These are phyloP conservation scores for Magnolia kwangsiensis DNA, from an alignment of 164 flowering plant species.

Conservation along the genomic window DNA sequence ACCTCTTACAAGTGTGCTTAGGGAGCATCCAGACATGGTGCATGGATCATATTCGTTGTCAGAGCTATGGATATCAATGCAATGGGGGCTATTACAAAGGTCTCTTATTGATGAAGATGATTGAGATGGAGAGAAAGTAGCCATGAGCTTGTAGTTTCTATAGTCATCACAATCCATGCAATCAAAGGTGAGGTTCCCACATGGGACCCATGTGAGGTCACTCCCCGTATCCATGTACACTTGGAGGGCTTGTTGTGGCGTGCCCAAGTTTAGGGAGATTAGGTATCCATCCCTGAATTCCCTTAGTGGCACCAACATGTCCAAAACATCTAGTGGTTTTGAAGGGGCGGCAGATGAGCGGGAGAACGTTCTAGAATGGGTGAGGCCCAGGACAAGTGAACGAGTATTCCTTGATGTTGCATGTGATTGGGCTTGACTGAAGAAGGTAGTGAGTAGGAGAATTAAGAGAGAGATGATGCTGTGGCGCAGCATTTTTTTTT, in stretches of 20 bases:
- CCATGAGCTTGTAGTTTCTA: constrained; percentile 31
- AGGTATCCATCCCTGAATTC: constrained; percentile 66
- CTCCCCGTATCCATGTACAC: constrained; percentile 78
- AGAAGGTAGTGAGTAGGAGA: constrained; percentile 14
- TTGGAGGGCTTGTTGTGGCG: constrained; percentile 63
- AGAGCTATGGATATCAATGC: constrained; percentile 57
- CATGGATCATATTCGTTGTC: constrained; percentile 60
- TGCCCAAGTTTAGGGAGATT: constrained; percentile 57
- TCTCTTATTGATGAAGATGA: constrained; percentile 54
- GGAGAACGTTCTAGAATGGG: constrained; percentile 33
- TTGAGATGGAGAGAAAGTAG: constrained; percentile 46
- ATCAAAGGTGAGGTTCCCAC: constrained; percentile 64
- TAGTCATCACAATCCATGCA: constrained; percentile 66
- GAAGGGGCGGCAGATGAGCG: constrained; percentile 16
- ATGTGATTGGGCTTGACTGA: constrained; percentile 29
- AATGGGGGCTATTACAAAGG: constrained; percentile 45
- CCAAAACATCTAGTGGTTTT: constrained; percentile 24
- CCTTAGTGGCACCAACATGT: constrained; percentile 55
- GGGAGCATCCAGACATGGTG: constrained; percentile 54
- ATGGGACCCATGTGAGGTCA: constrained; percentile 84
- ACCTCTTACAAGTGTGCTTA: constrained; percentile 38
- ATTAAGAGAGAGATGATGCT: constrained; percentile 5
- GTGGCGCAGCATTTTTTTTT: not conserved
- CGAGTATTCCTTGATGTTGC: constrained; percentile 22
- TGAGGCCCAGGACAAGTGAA: constrained; percentile 48